Evolutionary conservation across 2,329 filamentous ascomycete species (phyloP), one percentile per base, ranked within the genome.

Genomic region (Alternaria infectoria): DNA sequence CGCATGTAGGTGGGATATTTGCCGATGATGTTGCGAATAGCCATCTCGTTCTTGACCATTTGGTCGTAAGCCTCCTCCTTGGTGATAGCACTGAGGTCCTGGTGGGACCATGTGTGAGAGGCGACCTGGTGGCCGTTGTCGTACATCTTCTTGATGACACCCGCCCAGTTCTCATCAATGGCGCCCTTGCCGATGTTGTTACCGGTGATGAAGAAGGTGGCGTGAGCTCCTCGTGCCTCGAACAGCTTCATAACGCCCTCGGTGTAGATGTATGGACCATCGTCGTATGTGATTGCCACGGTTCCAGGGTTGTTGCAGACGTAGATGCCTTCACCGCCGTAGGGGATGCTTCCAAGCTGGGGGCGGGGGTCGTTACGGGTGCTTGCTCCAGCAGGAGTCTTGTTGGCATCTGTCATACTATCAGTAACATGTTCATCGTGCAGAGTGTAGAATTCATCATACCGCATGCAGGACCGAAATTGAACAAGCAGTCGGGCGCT

Each of bases 211-310:
- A 91, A 91, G 77, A 92, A 91, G 0, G 90, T 91, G 0, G 88
- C 89, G 64, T 87, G 89, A n/a, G 86, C 88, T 21, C 83, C 79
- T 67, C 88, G 88, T 21, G 80, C 81, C 54, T 84, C 82, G 30
- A 91, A 83, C 56, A 87, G 82, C 69, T 90, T 85, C 8, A 91
- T 83, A 7, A 91, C 82, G 59, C 87, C 83, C 28, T 81, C 79
- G 1, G 89, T 91, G 75, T 89, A 91, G 28, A 83, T 79, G 67
- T 87, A 78, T 25, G 89, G 89, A 0, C 89, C 89, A 73, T 91
- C 89, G 70, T 91, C 89, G 66, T 86, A 91, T 0, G 89, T 91
- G 57, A 91, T 79, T 13, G 89, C 89, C 66, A 91, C 85, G 5
- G 86, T 87, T 56, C 88, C 87, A 3, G 84, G 81, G 15, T 69